Conservation (phyloP, 257 asterid species). For the Nicotiana otophora region DNA sequence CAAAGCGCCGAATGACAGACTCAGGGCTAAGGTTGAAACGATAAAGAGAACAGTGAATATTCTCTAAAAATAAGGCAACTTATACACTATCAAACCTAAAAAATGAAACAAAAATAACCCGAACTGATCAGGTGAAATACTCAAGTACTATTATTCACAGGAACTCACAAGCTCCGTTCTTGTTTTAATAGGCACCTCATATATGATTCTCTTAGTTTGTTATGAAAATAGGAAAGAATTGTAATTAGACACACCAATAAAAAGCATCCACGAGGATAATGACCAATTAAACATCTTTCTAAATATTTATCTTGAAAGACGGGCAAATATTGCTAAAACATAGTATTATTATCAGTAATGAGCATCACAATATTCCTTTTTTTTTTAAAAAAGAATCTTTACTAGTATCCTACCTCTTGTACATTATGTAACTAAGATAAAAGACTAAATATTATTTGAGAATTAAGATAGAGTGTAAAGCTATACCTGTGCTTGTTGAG, state of each 20-base stretch:
- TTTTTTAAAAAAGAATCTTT: background rate
- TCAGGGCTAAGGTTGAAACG: constrained; percentile 55
- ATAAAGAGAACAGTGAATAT: constrained; percentile 15
- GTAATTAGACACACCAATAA: background rate
- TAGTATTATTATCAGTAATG: background rate
- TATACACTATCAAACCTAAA: background rate
- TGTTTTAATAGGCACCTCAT: background rate
- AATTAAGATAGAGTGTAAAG: background rate
- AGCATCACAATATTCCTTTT: background rate
- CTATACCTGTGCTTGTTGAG: constrained; percentile 79
- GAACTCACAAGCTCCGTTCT: background rate
- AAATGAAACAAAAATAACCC: background rate
- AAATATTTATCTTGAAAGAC: background rate
- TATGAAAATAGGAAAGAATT: background rate
- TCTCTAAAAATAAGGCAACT: constrained; percentile 17
- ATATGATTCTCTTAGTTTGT: background rate
- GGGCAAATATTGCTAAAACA: background rate
- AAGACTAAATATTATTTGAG: too few relatives aligned
- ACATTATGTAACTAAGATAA: background rate
- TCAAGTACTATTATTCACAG: background rate
- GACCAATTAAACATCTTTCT: background rate
- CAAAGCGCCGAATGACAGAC: constrained; percentile 89
- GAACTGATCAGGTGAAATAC: background rate
- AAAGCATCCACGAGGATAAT: background rate
- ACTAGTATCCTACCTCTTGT: background rate